Base-by-base conservation (phyloP, 2,329 filamentous ascomycete species). In the Fusarium keratoplasticum region DNA sequence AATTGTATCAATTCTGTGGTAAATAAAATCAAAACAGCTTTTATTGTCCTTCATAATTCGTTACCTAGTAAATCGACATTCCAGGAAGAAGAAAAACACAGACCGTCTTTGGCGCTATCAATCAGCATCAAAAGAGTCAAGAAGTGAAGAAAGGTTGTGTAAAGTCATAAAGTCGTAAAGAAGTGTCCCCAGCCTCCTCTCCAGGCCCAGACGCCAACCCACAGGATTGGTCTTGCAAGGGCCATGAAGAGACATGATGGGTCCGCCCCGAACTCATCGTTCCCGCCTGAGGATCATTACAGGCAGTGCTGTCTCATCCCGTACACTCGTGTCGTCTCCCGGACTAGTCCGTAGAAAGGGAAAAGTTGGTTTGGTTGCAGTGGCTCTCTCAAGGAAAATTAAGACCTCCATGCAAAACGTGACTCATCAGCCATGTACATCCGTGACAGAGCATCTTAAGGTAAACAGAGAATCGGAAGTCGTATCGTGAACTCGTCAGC, bases 361-460 rank as follows among this genome's bases (percentile, higher is more conserved):
- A 73, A 78, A 76, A 71, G 62, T 31, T 31, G 29, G 29, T 31
- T 57, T 71, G 65, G 67, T 66, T 78, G 76, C 69, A 71, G 66
- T 70, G 67, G 72, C 59, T 76, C 69, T 75, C 58, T 71, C 70
- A 65, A 64, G 72, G 65, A 63, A 52, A 74, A 77, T 82, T 78
- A 83, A 81, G 81, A 81, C 80, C 80, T 81, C 80, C 80, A 81
- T 84, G 83, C 81, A 84, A 79, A 81, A 80, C 82, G 81, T 85
- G 80, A 84, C 82, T 85, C 83, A 82, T 86, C 80, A 85, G 82
- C 82, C 83, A 81, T 84, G 80, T 83, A 81, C 79, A 81, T 81
- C 80, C 82, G 74, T 82, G 78, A 80, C 77, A 77, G 72, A 77
- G 78, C 78, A 77, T 82, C 75, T 72, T 76, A 76, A 72, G 76